Evolutionary conservation across 163 green algal genomes (phyloP).

Genomic region (Scenedesmus sp.): DNA sequence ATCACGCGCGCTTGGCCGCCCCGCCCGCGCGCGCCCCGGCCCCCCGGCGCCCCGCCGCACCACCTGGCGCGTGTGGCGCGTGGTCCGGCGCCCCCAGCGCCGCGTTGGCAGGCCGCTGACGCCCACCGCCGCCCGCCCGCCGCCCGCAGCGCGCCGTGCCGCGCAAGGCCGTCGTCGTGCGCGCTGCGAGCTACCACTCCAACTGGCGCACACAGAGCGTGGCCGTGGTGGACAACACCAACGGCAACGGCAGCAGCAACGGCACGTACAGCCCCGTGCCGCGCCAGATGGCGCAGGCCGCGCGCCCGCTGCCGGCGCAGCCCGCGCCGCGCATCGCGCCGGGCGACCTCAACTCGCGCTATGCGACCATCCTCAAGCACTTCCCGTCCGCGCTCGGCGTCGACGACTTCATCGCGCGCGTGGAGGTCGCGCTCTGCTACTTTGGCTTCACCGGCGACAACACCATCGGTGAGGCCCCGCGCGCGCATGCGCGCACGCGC

Average conservation of each 20-base stretch:
- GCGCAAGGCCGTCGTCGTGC: too few species aligned
- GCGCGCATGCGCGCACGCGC: background rate
- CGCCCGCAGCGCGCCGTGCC: too few species aligned
- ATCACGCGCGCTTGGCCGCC: too few species aligned
- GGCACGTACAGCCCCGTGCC: conserved; percentile 7
- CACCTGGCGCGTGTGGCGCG: too few species aligned
- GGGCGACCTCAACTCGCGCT: conserved; percentile 17
- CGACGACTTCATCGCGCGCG: conserved; percentile 73
- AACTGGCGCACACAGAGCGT: conserved; percentile 37
- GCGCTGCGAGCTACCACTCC: conserved; percentile 7
- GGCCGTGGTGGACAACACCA: background rate
- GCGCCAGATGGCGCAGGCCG: conserved; percentile 28
- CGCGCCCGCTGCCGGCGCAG: conserved; percentile 20
- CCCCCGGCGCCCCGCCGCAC: too few species aligned
- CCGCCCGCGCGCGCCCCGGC: too few species aligned
- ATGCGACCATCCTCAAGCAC: conserved; percentile 48
- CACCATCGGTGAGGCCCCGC: conserved; percentile 72
- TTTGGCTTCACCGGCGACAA: conserved; percentile 85
- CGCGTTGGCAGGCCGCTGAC: too few species aligned
- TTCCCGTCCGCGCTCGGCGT: conserved; percentile 72
- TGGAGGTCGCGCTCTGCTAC: conserved; percentile 60
- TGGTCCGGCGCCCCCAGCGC: too few species aligned
- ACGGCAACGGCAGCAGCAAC: background rate
- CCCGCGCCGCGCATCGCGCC: conserved; percentile 1
- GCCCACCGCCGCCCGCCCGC: too few species aligned